Percentiles rank a stretch among this genome's conserved stretches.
Evolutionary conservation across 2,329 filamentous ascomycete species (phyloP).

Genomic region (Exophiala oligosperma): DNA sequence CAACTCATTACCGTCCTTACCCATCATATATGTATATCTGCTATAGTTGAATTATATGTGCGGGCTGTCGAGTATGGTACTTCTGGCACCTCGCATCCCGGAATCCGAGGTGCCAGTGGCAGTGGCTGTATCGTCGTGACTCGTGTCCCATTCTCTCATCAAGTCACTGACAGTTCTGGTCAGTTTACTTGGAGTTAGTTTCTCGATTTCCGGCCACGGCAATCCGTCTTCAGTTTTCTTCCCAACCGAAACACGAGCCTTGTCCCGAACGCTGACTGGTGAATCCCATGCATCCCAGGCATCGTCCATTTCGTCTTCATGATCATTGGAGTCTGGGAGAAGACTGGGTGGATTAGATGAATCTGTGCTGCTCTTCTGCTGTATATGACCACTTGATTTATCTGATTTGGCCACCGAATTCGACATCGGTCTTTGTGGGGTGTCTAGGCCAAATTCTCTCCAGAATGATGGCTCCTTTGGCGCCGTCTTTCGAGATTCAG

Average conservation of each 20-base stretch:
- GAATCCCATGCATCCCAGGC: slow-evolving; percentile 59
- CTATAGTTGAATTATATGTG: slow-evolving; percentile 13
- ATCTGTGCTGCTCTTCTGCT: slow-evolving; percentile 23
- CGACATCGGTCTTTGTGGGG: slow-evolving; percentile 39
- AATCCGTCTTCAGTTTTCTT: slow-evolving; percentile 11
- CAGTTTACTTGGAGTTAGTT: slow-evolving; percentile 72
- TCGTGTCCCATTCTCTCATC: slow-evolving; percentile 81
- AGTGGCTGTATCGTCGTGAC: not conserved
- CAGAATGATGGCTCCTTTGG: slow-evolving; percentile 50
- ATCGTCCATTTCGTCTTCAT: slow-evolving; percentile 48
- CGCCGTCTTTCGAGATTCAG: not conserved
- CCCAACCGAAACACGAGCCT: not conserved
- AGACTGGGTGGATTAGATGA: slow-evolving; percentile 27
- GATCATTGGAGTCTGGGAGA: slow-evolving; percentile 26
- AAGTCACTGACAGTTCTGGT: slow-evolving; percentile 80
- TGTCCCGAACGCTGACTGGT: slow-evolving; percentile 31
- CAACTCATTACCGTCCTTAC: too few relatives aligned
- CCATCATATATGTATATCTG: not conserved
- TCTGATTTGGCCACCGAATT: slow-evolving; percentile 29
- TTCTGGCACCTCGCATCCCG: not conserved
- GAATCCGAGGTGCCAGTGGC: not conserved
- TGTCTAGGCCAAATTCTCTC: slow-evolving; percentile 53
- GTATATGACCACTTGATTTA: slow-evolving; percentile 14
- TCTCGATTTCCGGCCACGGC: slow-evolving; percentile 70
- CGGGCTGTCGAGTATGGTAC: slow-evolving; percentile 13